Evolutionary conservation across 768 basidiomycete genomes (phyloP).

Genomic region (Lepiota subincarnata): DNA sequence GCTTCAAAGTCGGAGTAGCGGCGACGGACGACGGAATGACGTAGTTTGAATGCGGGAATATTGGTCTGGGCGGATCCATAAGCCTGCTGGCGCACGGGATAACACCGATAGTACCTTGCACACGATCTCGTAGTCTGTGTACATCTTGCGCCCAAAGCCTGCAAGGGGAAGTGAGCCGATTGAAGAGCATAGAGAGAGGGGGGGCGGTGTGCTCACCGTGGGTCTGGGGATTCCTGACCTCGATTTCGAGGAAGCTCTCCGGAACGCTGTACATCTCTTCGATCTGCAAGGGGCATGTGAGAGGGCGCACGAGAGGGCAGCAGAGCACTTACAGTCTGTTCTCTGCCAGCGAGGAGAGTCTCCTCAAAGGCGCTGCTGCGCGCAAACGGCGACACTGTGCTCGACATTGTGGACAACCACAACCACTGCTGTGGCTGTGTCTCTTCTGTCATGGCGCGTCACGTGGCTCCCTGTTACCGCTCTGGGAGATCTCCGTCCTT

Average conservation of each 20-base stretch:
- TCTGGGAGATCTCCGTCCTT: background rate
- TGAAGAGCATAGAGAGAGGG: background rate
- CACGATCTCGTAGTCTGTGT: slow-evolving; percentile 97
- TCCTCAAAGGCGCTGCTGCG: slow-evolving; percentile 56
- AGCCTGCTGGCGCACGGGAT: slow-evolving; percentile 2
- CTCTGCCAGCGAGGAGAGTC: slow-evolving; percentile 42
- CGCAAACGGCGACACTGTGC: slow-evolving; percentile 59
- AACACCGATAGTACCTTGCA: slow-evolving; percentile 67
- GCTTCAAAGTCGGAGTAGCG: slow-evolving; percentile 95
- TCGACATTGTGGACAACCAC: slow-evolving; percentile 22
- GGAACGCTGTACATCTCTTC: slow-evolving; percentile 99
- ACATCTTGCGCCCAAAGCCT: slow-evolving; percentile 99
- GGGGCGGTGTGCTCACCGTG: slow-evolving; percentile 80
- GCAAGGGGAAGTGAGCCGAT: slow-evolving; percentile 6
- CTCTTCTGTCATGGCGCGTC: background rate
- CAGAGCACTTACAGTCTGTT: slow-evolving; percentile 49
- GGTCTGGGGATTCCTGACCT: slow-evolving; percentile 94
- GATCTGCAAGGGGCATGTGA: slow-evolving; percentile 47
- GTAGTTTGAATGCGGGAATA: slow-evolving; percentile 97
- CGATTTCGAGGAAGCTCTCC: slow-evolving; percentile 96
- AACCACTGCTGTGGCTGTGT: background rate
- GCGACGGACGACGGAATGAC: slow-evolving; percentile 83
- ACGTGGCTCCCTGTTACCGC: background rate
- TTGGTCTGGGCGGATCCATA: slow-evolving; percentile 66
- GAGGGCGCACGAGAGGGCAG: background rate